phyloP scores from a whole-genome alignment of 2,329 filamentous ascomycete species.

The Phialocephala sp. region DNA sequence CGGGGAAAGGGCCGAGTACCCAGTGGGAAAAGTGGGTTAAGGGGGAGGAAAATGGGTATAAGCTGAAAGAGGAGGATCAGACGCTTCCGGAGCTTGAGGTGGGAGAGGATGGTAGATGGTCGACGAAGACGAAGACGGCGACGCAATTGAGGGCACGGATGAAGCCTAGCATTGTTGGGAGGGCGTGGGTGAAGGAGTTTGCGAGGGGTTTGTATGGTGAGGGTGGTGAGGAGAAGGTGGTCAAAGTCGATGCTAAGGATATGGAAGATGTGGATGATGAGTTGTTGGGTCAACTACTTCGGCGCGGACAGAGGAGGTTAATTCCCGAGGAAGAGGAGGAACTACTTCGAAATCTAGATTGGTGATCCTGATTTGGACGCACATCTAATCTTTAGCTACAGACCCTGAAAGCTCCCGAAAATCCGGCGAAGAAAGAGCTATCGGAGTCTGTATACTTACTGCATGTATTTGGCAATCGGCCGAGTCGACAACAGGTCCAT shows the following conservation, averaged over 20 bases:
- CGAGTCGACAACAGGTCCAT: no score
- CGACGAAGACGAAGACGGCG: slow-evolving; percentile 9
- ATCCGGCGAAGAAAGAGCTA: not conserved
- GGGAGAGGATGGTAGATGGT: slow-evolving; percentile 16
- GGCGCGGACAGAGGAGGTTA: not conserved
- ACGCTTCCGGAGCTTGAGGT: not conserved
- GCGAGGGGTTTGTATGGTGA: slow-evolving; percentile 28
- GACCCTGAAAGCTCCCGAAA: not conserved
- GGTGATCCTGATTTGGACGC: not conserved
- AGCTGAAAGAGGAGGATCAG: not conserved
- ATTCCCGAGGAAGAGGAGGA: slow-evolving; percentile 1
- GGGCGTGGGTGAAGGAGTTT: slow-evolving; percentile 32
- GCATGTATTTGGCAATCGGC: no score
- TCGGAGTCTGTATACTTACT: no score
- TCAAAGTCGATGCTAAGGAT: slow-evolving; percentile 21
- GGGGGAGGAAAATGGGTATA: not conserved
- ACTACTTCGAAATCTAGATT: not conserved
- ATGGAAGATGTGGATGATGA: slow-evolving; percentile 8
- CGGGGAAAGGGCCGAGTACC: not conserved
- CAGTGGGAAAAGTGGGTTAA: not conserved
- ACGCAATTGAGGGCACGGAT: slow-evolving; percentile 20
- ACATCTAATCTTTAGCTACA: not conserved
- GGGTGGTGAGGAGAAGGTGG: slow-evolving; percentile 21
- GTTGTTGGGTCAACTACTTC: not conserved
- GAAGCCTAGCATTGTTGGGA: slow-evolving; percentile 23